Evolutionary conservation across 495 filamentous ascomycete species (phyloP).

Genomic region (Margaritispora aquatica): DNA sequence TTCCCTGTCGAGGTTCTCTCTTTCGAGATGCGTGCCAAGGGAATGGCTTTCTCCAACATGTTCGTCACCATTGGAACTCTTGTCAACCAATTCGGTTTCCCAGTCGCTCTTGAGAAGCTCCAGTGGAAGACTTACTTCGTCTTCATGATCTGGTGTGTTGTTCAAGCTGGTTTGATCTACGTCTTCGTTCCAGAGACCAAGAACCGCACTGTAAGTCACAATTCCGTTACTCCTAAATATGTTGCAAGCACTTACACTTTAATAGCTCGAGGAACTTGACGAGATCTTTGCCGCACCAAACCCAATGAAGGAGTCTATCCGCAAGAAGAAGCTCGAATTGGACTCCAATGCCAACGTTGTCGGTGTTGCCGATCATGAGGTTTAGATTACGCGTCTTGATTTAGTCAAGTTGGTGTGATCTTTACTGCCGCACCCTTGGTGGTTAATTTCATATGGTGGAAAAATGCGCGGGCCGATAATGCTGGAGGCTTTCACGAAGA

Average conservation of each 20-base stretch:
- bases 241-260: not conserved
- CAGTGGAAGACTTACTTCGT: slow-evolving; percentile 36
- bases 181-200: slow-evolving; percentile 23
- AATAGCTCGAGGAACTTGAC: slow-evolving; percentile 54
- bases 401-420: not conserved
- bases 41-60: slow-evolving; percentile 43
- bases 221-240: not conserved
- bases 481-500: not conserved
- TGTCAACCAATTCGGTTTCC: slow-evolving; percentile 38
- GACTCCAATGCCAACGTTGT: slow-evolving; percentile 22
- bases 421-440: not conserved
- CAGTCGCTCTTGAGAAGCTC: slow-evolving; percentile 28
- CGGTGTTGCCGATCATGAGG: slow-evolving; percentile 15
- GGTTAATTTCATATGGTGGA: not conserved
- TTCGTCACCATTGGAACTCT: slow-evolving; percentile 25
- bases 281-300: slow-evolving; percentile 54
- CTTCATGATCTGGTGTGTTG: slow-evolving; percentile 15
- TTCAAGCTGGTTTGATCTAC: slow-evolving; percentile 19
- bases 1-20: slow-evolving; percentile 59
- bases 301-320: slow-evolving; percentile 45
- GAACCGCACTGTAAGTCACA: slow-evolving; percentile 21
- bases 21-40: slow-evolving; percentile 54
- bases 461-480: not conserved
- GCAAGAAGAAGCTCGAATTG: slow-evolving; percentile 38
- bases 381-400: not conserved